Percentiles rank a stretch among this genome's conserved stretches.
phyloP scores from a whole-genome alignment of 2,329 filamentous ascomycete species.

The Pezicula rhizophila region DNA sequence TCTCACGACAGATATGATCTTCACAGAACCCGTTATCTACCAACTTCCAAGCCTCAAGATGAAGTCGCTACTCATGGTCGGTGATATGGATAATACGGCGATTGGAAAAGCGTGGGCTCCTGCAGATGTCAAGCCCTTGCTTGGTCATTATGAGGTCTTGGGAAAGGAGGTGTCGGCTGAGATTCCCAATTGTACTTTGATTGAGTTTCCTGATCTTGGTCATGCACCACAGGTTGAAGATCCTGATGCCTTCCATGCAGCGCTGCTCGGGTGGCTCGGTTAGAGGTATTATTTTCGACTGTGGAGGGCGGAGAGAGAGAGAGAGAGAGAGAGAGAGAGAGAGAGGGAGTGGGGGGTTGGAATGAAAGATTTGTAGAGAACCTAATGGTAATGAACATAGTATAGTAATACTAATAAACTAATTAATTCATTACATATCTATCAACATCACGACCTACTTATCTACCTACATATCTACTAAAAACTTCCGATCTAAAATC shows the following conservation, averaged over 20 bases:
- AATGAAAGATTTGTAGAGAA: too few species aligned
- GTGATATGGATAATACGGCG: conserved; percentile 46
- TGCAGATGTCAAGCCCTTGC: conserved; percentile 33
- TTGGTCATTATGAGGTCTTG: conserved; percentile 45
- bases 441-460: too few species aligned
- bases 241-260: conserved; percentile 39
- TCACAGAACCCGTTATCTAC: conserved; percentile 45
- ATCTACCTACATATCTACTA: too few species aligned
- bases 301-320: too few species aligned
- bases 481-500: too few species aligned
- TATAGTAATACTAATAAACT: too few species aligned
- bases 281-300: background rate
- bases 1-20: conserved; percentile 47
- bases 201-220: conserved; percentile 42
- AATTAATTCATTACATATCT: too few species aligned
- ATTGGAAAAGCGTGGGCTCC: conserved; percentile 46
- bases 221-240: conserved; percentile 49
- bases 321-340: too few species aligned
- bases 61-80: conserved; percentile 43
- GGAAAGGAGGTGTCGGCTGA: conserved; percentile 37
- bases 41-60: conserved; percentile 41
- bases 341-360: too few species aligned
- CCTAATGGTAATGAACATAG: too few species aligned
- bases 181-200: conserved; percentile 38
- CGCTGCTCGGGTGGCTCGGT: conserved; percentile 38